phyloP scores from a whole-genome alignment of 495 filamentous ascomycete species.

The Neohortaea acidophila region DNA sequence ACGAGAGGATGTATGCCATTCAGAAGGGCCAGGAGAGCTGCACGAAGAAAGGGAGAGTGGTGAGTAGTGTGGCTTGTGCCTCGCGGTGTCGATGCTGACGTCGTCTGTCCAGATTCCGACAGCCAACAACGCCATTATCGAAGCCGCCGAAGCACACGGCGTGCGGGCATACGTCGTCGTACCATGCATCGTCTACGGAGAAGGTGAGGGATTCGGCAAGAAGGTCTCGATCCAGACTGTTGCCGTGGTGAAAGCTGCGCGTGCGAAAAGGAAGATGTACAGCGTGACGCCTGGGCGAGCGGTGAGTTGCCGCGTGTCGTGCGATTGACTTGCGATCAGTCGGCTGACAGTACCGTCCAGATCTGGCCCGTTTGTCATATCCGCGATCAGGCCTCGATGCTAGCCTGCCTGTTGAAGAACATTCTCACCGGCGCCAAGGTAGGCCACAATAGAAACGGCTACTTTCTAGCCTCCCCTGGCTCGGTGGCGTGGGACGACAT shows the following conservation, averaged over 20 bases:
- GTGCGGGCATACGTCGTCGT: not conserved
- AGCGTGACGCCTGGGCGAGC: too few relatives aligned
- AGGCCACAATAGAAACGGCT: constrained; percentile 31
- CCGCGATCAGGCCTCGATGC: constrained; percentile 29
- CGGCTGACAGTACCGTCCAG: too few relatives aligned
- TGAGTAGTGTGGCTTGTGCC: too few relatives aligned
- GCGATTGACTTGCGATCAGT: too few relatives aligned
- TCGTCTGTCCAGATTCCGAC: too few relatives aligned
- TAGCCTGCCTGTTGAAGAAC: constrained; percentile 28
- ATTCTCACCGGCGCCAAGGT: constrained; percentile 30
- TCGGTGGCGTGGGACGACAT: constrained; percentile 34
- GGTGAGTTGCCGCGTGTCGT: too few relatives aligned
- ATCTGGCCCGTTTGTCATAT: constrained; percentile 37
- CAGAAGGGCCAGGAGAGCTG: too few relatives aligned
- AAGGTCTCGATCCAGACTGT: constrained; percentile 35
- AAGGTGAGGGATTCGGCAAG: constrained; percentile 36
- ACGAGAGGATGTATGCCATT: too few relatives aligned
- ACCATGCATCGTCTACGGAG: constrained; percentile 23
- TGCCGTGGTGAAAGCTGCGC: constrained; percentile 32
- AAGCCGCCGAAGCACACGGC: not conserved
- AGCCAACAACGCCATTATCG: not conserved
- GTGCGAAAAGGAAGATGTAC: constrained; percentile 26
- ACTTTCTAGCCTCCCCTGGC: constrained; percentile 36
- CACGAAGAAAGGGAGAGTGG: too few relatives aligned
- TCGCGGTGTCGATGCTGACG: too few relatives aligned